Percentiles rank a stretch among this genome's conserved stretches.
phyloP scores from a whole-genome alignment of 1,139 yeast genomes.

The Taphrina populina region DNA sequence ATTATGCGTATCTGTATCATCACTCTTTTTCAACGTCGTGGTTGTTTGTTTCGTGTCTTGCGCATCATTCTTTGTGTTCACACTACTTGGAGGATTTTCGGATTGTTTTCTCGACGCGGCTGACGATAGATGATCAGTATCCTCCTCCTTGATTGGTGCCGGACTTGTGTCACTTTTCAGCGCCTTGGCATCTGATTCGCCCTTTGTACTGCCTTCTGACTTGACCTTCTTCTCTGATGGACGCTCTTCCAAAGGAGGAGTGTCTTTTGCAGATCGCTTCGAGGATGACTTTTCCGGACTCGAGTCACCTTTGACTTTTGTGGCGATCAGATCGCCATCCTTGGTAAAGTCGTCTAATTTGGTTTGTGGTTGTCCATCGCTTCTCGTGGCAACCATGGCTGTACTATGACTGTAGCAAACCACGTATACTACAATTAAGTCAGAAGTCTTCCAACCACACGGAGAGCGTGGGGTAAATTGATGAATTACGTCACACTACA shows the following conservation, averaged over 20 bases:
- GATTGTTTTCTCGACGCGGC: neutral
- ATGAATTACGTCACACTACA: neutral
- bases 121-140: neutral
- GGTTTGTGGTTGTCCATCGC: conserved; percentile 11
- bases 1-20: conserved; percentile 12
- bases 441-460: neutral
- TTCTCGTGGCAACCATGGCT: conserved; percentile 10
- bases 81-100: no score
- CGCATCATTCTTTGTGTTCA: neutral
- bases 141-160: neutral
- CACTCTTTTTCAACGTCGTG: conserved; percentile 18
- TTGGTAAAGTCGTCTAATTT: conserved; percentile 4
- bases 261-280: no score
- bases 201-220: neutral
- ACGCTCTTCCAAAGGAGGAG: no score
- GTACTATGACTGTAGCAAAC: no score
- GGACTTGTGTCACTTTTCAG: neutral
- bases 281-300: no score
- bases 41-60: neutral
- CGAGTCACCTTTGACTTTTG: no score
- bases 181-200: neutral
- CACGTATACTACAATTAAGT: neutral
- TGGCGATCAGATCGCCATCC: neutral
- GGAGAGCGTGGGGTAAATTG: neutral
- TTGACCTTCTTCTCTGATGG: neutral